A percentile compares a stretch with the other conserved stretches of the same genome.
phyloP scores from a whole-genome alignment of 1,284 basidiomycete genomes.

The Pseudozyma flocculosa region DNA sequence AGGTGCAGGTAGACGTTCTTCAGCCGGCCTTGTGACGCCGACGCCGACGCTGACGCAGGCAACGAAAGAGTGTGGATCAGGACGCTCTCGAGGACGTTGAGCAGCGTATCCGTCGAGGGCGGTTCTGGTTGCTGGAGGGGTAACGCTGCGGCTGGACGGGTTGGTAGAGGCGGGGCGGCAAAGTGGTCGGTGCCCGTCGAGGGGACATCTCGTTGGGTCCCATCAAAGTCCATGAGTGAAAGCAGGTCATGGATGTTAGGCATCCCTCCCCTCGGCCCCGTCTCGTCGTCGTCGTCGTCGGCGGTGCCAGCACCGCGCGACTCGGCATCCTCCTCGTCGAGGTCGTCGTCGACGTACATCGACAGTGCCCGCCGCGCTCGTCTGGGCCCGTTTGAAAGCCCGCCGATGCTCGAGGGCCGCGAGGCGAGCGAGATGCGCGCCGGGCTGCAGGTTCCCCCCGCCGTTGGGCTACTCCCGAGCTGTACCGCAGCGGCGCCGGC shows the following conservation, averaged over 20 bases:
- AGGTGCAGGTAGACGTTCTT: neutral
- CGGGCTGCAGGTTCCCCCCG: too few species aligned
- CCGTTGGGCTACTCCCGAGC: too few species aligned
- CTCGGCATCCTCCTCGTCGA: neutral
- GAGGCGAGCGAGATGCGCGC: neutral
- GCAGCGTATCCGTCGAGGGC: neutral
- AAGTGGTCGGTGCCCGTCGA: too few species aligned
- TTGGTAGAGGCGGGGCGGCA: too few species aligned
- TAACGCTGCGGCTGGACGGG: too few species aligned
- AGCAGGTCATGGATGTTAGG: conserved; percentile 1
- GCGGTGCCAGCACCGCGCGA: neutral
- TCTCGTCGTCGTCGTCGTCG: neutral
- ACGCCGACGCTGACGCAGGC: too few species aligned
- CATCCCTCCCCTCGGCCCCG: neutral
- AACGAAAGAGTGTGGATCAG: neutral
- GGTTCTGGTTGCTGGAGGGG: neutral
- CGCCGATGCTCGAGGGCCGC: neutral
- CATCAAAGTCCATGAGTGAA: too few species aligned
- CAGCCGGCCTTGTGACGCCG: neutral
- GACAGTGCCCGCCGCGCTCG: neutral
- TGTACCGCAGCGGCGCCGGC: too few species aligned
- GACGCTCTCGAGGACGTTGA: neutral
- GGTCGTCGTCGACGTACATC: neutral
- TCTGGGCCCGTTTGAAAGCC: neutral
- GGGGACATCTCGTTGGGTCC: too few species aligned